Percentiles rank a stretch among this genome's conserved stretches.
Evolutionary conservation across 1,139 yeast genomes (phyloP).

Genomic region (Sugiyamaella novakii): DNA sequence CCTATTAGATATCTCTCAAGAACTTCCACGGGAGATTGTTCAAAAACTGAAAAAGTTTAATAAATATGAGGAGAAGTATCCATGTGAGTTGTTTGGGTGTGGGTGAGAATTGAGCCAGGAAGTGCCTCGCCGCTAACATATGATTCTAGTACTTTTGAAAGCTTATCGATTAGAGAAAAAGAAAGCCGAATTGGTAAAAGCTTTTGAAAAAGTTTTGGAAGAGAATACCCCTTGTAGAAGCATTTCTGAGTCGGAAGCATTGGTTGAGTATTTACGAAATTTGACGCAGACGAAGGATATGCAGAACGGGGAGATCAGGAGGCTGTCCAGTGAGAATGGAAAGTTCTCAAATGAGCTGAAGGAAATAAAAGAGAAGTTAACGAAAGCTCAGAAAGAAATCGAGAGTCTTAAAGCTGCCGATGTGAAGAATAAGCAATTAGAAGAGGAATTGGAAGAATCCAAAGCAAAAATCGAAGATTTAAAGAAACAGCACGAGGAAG

Average conservation of each 20-base stretch:
- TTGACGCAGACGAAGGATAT: constrained; percentile 62
- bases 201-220: constrained; percentile 69
- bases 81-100: constrained; percentile 43
- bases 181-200: constrained; percentile 60
- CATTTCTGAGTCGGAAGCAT: constrained; percentile 67
- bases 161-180: constrained; percentile 84
- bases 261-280: constrained; percentile 71
- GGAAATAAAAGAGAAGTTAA: constrained; percentile 23
- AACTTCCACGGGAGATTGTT: constrained; percentile 57
- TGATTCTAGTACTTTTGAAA: constrained; percentile 51
- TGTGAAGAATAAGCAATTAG: neutral
- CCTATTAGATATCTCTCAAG: too few species aligned
- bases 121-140: too few species aligned
- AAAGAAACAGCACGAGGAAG: neutral
- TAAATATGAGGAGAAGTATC: constrained; percentile 89
- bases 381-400: constrained; percentile 7
- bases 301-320: constrained; percentile 55
- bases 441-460: neutral
- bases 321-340: constrained; percentile 35
- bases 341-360: constrained; percentile 22
- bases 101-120: too few species aligned
- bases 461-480: neutral
- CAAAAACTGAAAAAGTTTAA: constrained; percentile 73
- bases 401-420: constrained; percentile 5
- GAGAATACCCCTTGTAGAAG: constrained; percentile 82